Conservation (phyloP, 305 asterid species). For the Galium porrigens region DNA sequence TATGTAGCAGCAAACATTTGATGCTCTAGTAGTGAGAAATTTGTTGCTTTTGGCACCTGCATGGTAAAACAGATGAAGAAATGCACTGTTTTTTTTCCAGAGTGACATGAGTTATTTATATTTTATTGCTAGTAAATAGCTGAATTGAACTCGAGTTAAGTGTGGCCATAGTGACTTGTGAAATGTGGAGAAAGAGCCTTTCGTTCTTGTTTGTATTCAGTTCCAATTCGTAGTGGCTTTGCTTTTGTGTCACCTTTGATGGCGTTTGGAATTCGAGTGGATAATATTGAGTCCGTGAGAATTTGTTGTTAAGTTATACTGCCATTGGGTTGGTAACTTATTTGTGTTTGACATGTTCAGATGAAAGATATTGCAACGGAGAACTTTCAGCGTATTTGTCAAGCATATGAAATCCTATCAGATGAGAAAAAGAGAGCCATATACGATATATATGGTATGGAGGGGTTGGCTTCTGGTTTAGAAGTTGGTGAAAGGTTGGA, state of each 20-base stretch:
- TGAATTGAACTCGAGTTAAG: not conserved
- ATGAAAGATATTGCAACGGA: conserved; percentile 92
- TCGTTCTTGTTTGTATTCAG: not conserved
- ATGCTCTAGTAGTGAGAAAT: not conserved
- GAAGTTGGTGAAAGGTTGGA: conserved; percentile 79
- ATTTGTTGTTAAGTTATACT: not conserved
- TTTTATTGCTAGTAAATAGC: not conserved
- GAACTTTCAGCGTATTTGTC: conserved; percentile 89
- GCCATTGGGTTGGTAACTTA: not conserved
- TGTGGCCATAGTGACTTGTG: not conserved
- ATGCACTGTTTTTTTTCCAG: not conserved
- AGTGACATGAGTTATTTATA: not conserved
- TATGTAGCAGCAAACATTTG: not conserved
- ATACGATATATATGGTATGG: conserved; percentile 95
- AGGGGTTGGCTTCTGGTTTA: conserved; percentile 76
- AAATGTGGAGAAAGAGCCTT: not conserved
- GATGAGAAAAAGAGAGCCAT: conserved; percentile 66
- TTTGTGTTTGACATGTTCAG: conserved; percentile 25
- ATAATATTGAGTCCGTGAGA: not conserved
- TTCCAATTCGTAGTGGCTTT: not conserved
- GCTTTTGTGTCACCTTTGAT: not conserved
- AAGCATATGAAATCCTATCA: conserved; percentile 84
- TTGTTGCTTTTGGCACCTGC: not conserved
- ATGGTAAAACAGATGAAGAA: not conserved
- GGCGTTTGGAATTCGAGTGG: not conserved